Evolutionary conservation across 2,329 filamentous ascomycete species (phyloP), one percentile per base, ranked within the genome.

Genomic region (Lasiodiplodia sp.): DNA sequence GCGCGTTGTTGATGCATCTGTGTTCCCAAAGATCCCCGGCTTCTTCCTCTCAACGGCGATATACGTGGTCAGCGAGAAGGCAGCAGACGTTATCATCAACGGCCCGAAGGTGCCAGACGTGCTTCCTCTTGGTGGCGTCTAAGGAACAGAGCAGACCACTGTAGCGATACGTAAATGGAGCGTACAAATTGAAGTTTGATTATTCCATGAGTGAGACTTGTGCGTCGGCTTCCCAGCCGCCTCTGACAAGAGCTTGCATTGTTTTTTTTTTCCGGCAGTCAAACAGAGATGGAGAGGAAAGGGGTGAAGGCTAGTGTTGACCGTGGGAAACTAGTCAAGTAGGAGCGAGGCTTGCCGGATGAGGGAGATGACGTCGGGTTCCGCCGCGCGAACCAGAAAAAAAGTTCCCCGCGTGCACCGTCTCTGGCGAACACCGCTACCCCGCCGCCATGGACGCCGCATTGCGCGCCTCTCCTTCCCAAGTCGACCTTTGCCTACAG

Each of bases 31-130:
- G 63, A 87, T 86, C 18, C 86, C 86, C 0, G 87, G 87, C 70
- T 84, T 81, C 64, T 88, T 85, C 72, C 81, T 84, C 31, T 81
- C 83, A 2, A 74, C 85, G 1, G 82, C 86, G 0, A 83, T 83
- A 0, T 88, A 87, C 71, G 86, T 90, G 76, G 79, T 87, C 5
- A 83, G 81, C 1, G 87, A 90, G 80, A 90, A 90, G 81, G 88
- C 88, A 0, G 85, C 86, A 2, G 87, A 89, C 75, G 65, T 56
- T 18, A 83, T 68, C 7, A 57, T 65, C 18, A 63, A 68, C n/a
- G 66, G 47, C 3, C 44, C 44, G 44, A 25, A 11, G 44, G 31
- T n/a, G 53, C 2, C 10, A 14, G 11, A 11, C 10, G 5, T 18
- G 38, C 18, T 28, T 40, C 55, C 18, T 4, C 5, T 34, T 6